A percentile compares a stretch with the other conserved stretches of the same genome.
Conservation (phyloP, 345 rosid genomes). For the Dipteronia sinensis region DNA sequence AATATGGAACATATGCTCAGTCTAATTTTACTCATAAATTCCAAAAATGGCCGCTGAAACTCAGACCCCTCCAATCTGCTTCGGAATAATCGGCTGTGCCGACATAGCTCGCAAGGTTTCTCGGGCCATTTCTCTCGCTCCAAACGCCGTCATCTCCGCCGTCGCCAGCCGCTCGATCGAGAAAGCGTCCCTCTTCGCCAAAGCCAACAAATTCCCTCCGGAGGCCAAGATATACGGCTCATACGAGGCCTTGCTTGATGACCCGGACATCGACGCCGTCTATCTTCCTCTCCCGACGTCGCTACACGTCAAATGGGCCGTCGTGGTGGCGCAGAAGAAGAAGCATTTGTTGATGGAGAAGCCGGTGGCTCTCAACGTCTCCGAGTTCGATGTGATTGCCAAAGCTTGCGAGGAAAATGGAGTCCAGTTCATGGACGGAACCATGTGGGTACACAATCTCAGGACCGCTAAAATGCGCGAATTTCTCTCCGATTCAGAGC, state of each 20-base stretch:
- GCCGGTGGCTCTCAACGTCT: conserved; percentile 61
- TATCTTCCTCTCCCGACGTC: conserved; percentile 77
- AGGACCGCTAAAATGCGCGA: conserved; percentile 55
- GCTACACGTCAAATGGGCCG: conserved; percentile 74
- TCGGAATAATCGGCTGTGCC: conserved; percentile 77
- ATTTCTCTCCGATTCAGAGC: conserved; percentile 45
- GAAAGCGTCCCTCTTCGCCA: conserved; percentile 59
- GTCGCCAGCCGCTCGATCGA: conserved; percentile 61
- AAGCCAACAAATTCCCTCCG: conserved; percentile 59
- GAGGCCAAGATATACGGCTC: conserved; percentile 64
- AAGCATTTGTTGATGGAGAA: conserved; percentile 83
- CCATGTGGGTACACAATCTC: conserved; percentile 89
- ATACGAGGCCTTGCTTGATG: conserved; percentile 71
- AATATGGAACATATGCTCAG: too few relatives aligned
- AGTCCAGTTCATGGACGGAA: conserved; percentile 86
- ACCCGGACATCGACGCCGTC: conserved; percentile 71
- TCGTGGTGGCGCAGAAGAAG: conserved; percentile 60
- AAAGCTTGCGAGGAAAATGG: conserved; percentile 65
- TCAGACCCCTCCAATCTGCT: conserved; percentile 26
- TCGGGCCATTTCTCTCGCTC: conserved; percentile 63
- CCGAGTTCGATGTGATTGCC: conserved; percentile 60
- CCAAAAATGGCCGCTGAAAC: conserved; percentile 27
- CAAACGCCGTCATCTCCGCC: conserved; percentile 65
- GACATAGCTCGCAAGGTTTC: conserved; percentile 71
- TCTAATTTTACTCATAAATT: too few relatives aligned